A percentile compares a stretch with the other conserved stretches of the same genome.
These are phyloP conservation scores for Leishmania guyanensis DNA, from an alignment of 208 protist species.

Conservation along the genomic window DNA sequence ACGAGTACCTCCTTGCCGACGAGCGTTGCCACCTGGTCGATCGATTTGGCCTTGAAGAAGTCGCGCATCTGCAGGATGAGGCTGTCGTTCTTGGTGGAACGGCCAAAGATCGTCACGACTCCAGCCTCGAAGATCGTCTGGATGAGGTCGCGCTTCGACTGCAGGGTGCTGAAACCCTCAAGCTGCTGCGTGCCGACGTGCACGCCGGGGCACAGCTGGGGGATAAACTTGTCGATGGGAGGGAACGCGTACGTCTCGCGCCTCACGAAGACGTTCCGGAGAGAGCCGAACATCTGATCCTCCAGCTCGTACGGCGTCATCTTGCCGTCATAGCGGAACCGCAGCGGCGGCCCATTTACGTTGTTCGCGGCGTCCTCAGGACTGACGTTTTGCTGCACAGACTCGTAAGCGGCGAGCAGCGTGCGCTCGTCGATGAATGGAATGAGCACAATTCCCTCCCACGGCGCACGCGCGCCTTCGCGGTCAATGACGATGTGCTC, in stretches of 20 bases:
- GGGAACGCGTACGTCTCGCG: conserved; percentile 65
- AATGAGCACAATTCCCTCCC: conserved; percentile 93
- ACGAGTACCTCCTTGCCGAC: conserved; percentile 84
- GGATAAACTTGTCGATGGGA: conserved; percentile 46
- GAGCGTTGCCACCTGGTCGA: conserved; percentile 45
- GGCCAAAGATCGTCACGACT: conserved; percentile 79
- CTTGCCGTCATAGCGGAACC: conserved; percentile 68
- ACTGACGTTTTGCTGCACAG: conserved; percentile 66
- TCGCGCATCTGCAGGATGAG: conserved; percentile 61
- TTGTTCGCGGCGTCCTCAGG: conserved; percentile 80
- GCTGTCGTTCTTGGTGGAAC: conserved; percentile 69
- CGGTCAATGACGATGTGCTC: conserved; percentile 89
- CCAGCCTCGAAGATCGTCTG: conserved; percentile 51
- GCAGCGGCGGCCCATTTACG: conserved; percentile 53
- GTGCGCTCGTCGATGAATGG: conserved; percentile 90
- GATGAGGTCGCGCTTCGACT: conserved; percentile 63
- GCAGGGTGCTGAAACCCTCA: conserved; percentile 83
- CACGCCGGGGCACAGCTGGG: conserved; percentile 66
- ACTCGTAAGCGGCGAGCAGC: conserved; percentile 76
- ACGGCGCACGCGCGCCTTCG: conserved; percentile 83
- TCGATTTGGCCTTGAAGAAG: conserved; percentile 34
- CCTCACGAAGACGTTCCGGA: conserved; percentile 57
- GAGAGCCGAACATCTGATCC: conserved; percentile 62
- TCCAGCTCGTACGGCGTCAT: conserved; percentile 51
- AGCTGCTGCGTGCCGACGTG: conserved; percentile 53